A percentile compares a stretch with the other conserved stretches of the same genome.
Conservation (phyloP, 371 early-diverging fungal genomes). For the Mortierella sp. region DNA sequence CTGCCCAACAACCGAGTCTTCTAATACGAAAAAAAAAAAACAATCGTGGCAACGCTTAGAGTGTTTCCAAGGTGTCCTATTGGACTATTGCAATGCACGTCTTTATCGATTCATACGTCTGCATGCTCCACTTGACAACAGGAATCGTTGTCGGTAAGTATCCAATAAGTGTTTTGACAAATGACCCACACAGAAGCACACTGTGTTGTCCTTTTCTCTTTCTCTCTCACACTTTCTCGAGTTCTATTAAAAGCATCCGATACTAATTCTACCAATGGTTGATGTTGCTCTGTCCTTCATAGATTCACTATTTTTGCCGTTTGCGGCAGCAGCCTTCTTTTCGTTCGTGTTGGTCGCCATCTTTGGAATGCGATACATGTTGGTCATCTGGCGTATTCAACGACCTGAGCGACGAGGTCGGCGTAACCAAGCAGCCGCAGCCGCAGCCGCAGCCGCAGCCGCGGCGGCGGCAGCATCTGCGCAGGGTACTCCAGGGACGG, state of each 20-base stretch:
- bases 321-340: conserved; percentile 75
- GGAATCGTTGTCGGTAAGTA: conserved; percentile 59
- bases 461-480: conserved; percentile 11
- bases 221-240: too few relatives aligned
- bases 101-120: conserved; percentile 76
- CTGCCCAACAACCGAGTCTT: too few relatives aligned
- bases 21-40: too few relatives aligned
- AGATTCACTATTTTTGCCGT: conserved; percentile 70
- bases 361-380: conserved; percentile 78
- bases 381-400: conserved; percentile 78
- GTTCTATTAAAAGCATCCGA: too few relatives aligned
- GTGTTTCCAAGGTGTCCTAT: conserved; percentile 80
- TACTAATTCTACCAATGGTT: too few relatives aligned
- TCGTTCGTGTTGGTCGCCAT: conserved; percentile 76
- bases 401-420: conserved; percentile 61
- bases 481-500: not conserved
- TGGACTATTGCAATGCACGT: conserved; percentile 77
- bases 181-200: too few relatives aligned
- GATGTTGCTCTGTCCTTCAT: not conserved
- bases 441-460: conserved; percentile 22
- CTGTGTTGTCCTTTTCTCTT: too few relatives aligned
- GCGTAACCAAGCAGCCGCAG: conserved; percentile 26
- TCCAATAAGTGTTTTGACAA: too few relatives aligned
- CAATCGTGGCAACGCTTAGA: conserved; percentile 18
- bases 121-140: conserved; percentile 71